Base-by-base conservation (phyloP, 768 basidiomycete species). In the Trametes cubensis region DNA sequence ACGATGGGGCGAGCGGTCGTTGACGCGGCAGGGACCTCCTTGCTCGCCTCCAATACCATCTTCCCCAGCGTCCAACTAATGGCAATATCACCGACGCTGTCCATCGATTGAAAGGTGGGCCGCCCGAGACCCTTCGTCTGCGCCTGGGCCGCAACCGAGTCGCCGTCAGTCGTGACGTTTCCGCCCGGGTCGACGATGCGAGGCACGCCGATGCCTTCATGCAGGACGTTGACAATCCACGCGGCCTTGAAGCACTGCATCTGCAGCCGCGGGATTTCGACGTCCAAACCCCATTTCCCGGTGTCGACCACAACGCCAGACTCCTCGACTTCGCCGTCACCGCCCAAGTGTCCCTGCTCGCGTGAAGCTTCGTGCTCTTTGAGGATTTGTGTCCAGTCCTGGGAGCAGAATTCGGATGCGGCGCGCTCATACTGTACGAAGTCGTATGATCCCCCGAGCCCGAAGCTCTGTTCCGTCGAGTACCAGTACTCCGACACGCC, bases 191-290 rank as follows among this genome's bases (percentile, higher is more conserved):
- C 96, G 54, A 92, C 84, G 34, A 97, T 87, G 26, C 97, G 83
- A 25, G 97, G 97, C 72, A 99, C 85, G 10, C 95, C 95, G 52
- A 99, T 88, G 30, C 97, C 97, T 72, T 97, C 94, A 67, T 98
- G 96, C 2, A 99, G 75, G 40, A 99, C 90, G 74, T 98, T 98
- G 54, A 90, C 88, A 57, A 99, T 84, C 97, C 97, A 99, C 2
- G 97, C 95, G 0, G 96, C 94, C 75, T 99, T 99, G 87, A 99
- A 99, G 73, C 97, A 99, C 72, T 98, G 97, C 91, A 96, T 92
- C 76, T 96, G 86, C 61, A 99, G 76, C 48, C 96, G 84, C 23
- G 91, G 84, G 39, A 92, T 75, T 72, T 95, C 95, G 60, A 96
- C 88, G 57, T 84, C 77, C 41, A 85, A 79, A 23, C 83, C 84